Evolutionary conservation across 225 moss, liverwort and hornwort genomes (phyloP).

Genomic region (Bryum argenteum): DNA sequence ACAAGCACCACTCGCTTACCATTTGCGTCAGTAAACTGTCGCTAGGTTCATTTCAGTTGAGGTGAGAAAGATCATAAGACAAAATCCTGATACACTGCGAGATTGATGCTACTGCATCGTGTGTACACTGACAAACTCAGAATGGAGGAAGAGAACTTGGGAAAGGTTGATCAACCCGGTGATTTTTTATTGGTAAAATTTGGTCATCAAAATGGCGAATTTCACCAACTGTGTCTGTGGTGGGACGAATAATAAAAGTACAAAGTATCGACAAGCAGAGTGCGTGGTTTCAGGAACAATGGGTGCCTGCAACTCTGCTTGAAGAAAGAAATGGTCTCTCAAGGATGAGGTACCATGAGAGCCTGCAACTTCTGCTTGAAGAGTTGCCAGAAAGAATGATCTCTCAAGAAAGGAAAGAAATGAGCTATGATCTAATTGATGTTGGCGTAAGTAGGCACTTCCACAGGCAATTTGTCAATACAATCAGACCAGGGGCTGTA

Average conservation of each 20-base stretch:
- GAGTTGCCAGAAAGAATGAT: neutral
- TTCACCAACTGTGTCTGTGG: constrained; percentile 8
- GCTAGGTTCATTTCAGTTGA: too few species aligned
- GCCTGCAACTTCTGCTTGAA: too few species aligned
- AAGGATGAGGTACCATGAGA: constrained; percentile 26
- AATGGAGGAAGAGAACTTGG: neutral
- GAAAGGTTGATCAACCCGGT: neutral
- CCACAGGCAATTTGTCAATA: constrained; percentile 56
- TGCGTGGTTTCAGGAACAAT: constrained; percentile 23
- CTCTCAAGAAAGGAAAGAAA: neutral
- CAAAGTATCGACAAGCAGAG: constrained; percentile 24
- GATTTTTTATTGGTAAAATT: neutral
- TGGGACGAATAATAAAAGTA: constrained; percentile 28
- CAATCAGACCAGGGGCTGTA: constrained; percentile 59
- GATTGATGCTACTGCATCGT: too few species aligned
- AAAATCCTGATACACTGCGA: too few species aligned
- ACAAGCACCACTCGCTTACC: too few species aligned
- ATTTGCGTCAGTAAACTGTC: too few species aligned
- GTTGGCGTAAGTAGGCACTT: constrained; percentile 50
- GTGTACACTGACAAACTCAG: neutral
- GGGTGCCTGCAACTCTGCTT: constrained; percentile 21
- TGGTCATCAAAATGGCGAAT: neutral
- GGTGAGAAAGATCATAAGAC: too few species aligned
- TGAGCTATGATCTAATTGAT: constrained; percentile 32
- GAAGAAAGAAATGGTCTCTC: constrained; percentile 9